These are phyloP conservation scores for Ceratobasidium sp. DNA, from an alignment of 1,284 basidiomycete genomes.

Conservation along the genomic window DNA sequence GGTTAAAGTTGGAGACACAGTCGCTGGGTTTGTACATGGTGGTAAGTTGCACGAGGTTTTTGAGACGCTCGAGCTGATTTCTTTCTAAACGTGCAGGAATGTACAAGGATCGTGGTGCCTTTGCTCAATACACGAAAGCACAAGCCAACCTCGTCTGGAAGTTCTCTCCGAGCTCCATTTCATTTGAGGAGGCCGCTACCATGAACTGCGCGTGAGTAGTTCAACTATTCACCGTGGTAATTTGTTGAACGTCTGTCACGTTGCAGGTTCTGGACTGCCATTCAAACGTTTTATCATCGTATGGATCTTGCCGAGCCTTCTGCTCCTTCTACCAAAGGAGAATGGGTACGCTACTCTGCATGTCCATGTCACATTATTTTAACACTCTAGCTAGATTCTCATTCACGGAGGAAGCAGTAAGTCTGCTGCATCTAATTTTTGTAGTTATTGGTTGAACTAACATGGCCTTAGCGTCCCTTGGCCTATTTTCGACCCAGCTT, in stretches of 20 bases:
- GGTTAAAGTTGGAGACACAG: slow-evolving; percentile 57
- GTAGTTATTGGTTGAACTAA: not conserved
- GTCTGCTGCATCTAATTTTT: not conserved
- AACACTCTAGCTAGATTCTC: slow-evolving; percentile 5
- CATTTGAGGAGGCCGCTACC: slow-evolving; percentile 53
- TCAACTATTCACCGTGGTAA: not conserved
- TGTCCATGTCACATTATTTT: not conserved
- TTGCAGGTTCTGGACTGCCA: slow-evolving; percentile 50
- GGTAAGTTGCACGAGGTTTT: slow-evolving; percentile 39
- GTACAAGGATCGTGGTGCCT: slow-evolving; percentile 39
- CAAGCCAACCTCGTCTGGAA: slow-evolving; percentile 42
- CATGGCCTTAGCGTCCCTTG: slow-evolving; percentile 50
- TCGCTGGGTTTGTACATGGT: slow-evolving; percentile 58
- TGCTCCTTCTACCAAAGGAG: not conserved
- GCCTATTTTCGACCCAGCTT: slow-evolving; percentile 56
- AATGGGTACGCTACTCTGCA: slow-evolving; percentile 18
- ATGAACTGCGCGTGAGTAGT: slow-evolving; percentile 46
- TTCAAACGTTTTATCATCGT: slow-evolving; percentile 53
- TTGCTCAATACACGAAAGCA: slow-evolving; percentile 36
- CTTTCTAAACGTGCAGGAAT: not conserved
- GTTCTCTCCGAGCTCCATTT: slow-evolving; percentile 49
- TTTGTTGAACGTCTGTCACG: too few species aligned
- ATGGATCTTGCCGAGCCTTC: slow-evolving; percentile 50
- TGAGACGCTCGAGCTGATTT: not conserved
- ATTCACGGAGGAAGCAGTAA: slow-evolving; percentile 37